Evolutionary conservation across 805 yeast species (phyloP), one percentile per base, ranked within the genome.

Genomic region (Danielia oregonensis): DNA sequence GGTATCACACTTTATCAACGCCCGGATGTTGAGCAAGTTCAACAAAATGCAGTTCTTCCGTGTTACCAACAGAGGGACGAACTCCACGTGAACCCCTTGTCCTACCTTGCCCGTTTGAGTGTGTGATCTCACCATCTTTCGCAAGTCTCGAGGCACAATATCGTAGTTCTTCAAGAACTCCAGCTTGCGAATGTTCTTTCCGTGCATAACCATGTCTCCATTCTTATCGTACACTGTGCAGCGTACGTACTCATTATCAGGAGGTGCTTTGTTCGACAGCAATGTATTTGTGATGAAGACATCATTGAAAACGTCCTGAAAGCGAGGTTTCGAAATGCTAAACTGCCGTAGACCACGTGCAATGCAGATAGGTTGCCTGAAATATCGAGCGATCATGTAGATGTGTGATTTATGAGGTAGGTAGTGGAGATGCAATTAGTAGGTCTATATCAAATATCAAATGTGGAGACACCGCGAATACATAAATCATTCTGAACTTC

Each of bases 131-230:
- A 73, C 72, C 22, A 76, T 37, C 70, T 73, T 61, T 53, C 82
- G 70, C 17, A 80, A 70, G 22, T 85, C 81, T 37, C 85, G 75
- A 31, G 79, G 73, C 0, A 70, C 64, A 19, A 76, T 49, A 39
- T 70, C 68, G 50, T 74, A 70, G 11, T 57, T 54, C 33, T 59
- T 54, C 49, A 76, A 59, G 33, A 76, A 62, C 28, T 65, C 70
- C 29, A 54, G 56, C 32, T 70, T 62, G 35, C 63, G 60, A 17
- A 67, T 51, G 28, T 71, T 78, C 26, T 71, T 61, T 6, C 77
- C 65, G 28, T 69, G 72, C 14, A 62, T 59, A 5, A 64, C 51
- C 43, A 68, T 61, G 27, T 67, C 56, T 1, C 82, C 82, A 1
- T 49, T 35, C 11, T 45, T 34, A 46, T 75, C 70, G 47, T 75